Base-by-base conservation (phyloP, 176 grass and related monocot genomes). In the Oryza longistaminata region DNA sequence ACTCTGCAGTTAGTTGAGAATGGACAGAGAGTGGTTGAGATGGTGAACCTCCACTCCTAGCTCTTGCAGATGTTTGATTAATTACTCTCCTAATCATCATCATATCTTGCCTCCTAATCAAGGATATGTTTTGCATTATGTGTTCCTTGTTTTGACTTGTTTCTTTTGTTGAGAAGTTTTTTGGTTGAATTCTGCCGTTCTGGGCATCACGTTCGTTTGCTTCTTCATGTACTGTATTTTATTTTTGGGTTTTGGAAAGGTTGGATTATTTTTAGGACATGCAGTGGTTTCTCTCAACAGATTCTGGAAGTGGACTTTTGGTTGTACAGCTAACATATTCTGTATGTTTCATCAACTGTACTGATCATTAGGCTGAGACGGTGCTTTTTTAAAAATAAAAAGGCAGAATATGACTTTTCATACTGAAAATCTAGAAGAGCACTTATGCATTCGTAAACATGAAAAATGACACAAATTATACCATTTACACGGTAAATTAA, bases 1-100 rank as follows among this genome's bases (percentile, higher is more conserved):
- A 62, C 45, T 70, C 48, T n/a, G 86, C 73, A 64, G 16, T 55
- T 75, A 46, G 39, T 62, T 83, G 82, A 64, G n/a, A 11, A 4
- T 34, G 26, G 19, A 73, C 43, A 73, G 24, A 73, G 24, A 77
- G 82, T 55, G 29, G 43, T 55, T 81, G 68, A 83, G 68, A 84
- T 66, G 72, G 43, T 76, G 78, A 85, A 76, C 82, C 21, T 71
- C 71, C 80, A 31, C 46, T 79, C 68, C 53, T 58, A 58, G 53
- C 53, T 58, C 46, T 46, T 9, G 40, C 21, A 66, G 21, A 70
- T 21, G 39, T 78, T 55, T 71, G 10, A 16, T 67, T 66, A 73
- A 16, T 67, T 73, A 73, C 2, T 68, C 12, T 72, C 39, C 53
- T 46, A 45, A 13, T 21, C 53, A 58, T 55, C 53, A n/a, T 58